Base-by-base conservation (phyloP, 495 filamentous ascomycete species). In the Haplographium delicatum region DNA sequence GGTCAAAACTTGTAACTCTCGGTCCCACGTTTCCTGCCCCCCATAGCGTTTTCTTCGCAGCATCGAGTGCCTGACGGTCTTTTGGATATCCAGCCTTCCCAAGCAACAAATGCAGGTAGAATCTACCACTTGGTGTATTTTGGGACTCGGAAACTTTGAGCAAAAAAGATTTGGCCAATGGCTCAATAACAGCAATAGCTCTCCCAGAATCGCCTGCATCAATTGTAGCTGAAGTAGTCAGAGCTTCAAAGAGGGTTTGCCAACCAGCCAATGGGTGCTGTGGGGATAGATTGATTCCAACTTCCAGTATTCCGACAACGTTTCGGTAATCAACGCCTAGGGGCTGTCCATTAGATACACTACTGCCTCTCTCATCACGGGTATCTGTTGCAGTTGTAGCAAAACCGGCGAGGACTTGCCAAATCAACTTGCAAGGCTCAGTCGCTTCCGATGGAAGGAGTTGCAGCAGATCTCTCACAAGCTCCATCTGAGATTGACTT, bases 131-230 rank as follows among this genome's bases (percentile, higher is more conserved):
- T 10, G 5, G 3, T n/a, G 19, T 8, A 7, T 4, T 33, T 5
- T 27, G 39, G 13, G 20, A 3, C 2, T 40, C 44, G 19, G 46
- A 38, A n/a, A 39, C 8, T 34, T 30, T 44, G 27, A 9, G 34
- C 5, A 47, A 4, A 3, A 63, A 41, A 5, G 20, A 13, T 16
- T 24, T 28, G 7, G 87, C 79, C 18, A 95, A 62, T 8, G 88
- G 88, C 49, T 91, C 88, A 23, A 89, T 69, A 10, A 86, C 71
- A 23, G 79, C 72, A 16, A 79, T 68, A 2, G 79, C 75, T 19
- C 82, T 70, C 2, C 75, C 78, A 4, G 72, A 74, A 50, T 86
- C 80, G 5, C 88, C 86, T 33, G 79, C 77, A 52, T 91, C 85
- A 7, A 70, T 68, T 40, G 72, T 74, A 9, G 85, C 76, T 40